phyloP scores from a whole-genome alignment of 805 yeast genomes.

The Diddensiella santjacobensis region DNA sequence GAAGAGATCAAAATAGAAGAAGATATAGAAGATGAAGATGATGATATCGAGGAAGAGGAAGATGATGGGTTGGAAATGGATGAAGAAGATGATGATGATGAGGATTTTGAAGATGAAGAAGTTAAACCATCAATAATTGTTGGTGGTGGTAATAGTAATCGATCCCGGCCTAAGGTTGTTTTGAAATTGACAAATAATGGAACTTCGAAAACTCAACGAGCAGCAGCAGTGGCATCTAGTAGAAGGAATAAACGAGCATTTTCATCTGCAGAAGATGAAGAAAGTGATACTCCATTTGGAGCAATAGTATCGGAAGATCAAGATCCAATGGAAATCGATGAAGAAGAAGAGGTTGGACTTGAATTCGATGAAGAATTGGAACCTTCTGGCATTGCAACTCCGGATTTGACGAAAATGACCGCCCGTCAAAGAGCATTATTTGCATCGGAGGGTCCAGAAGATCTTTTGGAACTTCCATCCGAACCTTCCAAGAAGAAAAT shows the following conservation, averaged over 20 bases:
- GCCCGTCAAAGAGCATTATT: slow-evolving; percentile 38
- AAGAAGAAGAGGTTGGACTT: slow-evolving; percentile 18
- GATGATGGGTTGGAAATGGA: slow-evolving; percentile 10
- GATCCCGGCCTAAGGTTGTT: slow-evolving; percentile 3
- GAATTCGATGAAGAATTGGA: slow-evolving; percentile 23
- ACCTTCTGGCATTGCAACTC: slow-evolving; percentile 12
- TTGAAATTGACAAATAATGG: slow-evolving; percentile 1
- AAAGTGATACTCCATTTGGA: slow-evolving; percentile 15
- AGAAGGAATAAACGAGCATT: slow-evolving; percentile 17
- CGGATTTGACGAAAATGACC: slow-evolving; percentile 29
- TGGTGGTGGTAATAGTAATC: no score
- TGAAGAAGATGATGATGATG: slow-evolving; percentile 21
- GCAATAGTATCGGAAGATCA: slow-evolving; percentile 7
- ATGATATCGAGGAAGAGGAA: slow-evolving; percentile 6
- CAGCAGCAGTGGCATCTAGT: no score
- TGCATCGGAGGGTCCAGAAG: slow-evolving; percentile 24
- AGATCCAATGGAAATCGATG: slow-evolving; percentile 18
- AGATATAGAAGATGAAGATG: slow-evolving; percentile 10
- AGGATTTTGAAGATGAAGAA: slow-evolving; percentile 19
- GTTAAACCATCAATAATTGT: slow-evolving; percentile 5
- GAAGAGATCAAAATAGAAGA: slow-evolving; percentile 15
- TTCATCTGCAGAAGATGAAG: slow-evolving; percentile 6
- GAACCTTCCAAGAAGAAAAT: slow-evolving; percentile 42
- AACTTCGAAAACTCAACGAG: slow-evolving; percentile 9
- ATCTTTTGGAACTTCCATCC: slow-evolving; percentile 30